Base-by-base conservation (phyloP, 177 flowering plant genomes). In the Vitis hybrid region DNA sequence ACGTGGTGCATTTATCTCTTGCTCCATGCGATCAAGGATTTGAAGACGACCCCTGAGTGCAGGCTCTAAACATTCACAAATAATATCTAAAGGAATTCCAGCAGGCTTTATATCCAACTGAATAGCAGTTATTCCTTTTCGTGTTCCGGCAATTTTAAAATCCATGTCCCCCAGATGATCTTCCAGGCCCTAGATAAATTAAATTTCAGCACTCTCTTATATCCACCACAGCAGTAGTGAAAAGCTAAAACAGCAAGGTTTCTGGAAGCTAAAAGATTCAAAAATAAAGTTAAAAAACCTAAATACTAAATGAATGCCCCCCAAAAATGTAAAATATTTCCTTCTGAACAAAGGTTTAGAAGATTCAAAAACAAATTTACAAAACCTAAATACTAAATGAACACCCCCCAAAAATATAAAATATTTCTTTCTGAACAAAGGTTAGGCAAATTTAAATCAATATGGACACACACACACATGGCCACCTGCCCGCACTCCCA, bases 81-180 rank as follows among this genome's bases (percentile, higher is more conserved):
- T 89, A 18, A 95, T 95, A 77, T 93, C 94, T 48, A 95, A 72
- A 59, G 99, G 99, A 70, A 95, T 91, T 72, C 99, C 99, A 70
- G 97, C 97, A 74, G 99, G 99, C 76, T 95, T 95, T 72, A 95
- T 95, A 80, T 95, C 99, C 78, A 95, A 79, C 83, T 95, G 99
- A 81, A 91, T 91, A 32, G 97, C 91, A 6, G 97, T 93, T 70
- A 95, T 61, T 71, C 98, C 97, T 62, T 88, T 88, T 30, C 93
- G 81, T 55, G 98, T 95, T 70, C 99, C 98, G 48, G 98, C 97
- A 85, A 95, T 87, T 81, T 95, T 95, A 79, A 95, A 95, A 80
- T 95, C 99, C 91, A 95, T 95, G 75, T 95, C 99, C 48, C 99
- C 99, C 30, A 95, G 69, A 84, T 95, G 99, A 88, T 95, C 98